Evolutionary conservation across 345 rosid species (phyloP).

Genomic region (Dipteronia dyeriana): DNA sequence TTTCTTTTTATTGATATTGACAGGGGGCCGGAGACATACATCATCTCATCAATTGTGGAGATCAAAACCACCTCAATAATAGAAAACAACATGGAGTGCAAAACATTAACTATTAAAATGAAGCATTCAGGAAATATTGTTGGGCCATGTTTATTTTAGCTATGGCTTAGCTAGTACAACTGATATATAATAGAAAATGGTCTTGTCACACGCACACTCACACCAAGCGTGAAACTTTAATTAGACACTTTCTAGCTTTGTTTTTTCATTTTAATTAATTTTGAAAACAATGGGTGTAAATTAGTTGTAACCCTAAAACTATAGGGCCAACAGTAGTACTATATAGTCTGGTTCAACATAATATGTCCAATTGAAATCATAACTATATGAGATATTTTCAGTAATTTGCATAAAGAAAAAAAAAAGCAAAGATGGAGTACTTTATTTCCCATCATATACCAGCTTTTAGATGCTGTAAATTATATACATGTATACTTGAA

Average conservation of each 20-base stretch:
- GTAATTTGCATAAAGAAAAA: constrained; percentile 4
- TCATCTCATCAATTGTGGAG: constrained; percentile 12
- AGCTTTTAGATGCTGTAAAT: background rate
- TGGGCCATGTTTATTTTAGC: constrained; percentile 1
- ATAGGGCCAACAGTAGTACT: background rate
- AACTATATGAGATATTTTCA: constrained; percentile 11
- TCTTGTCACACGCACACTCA: constrained; percentile 12
- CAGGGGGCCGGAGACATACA: constrained; percentile 4
- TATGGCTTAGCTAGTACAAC: background rate
- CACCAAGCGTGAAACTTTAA: constrained; percentile 17
- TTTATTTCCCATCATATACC: constrained; percentile 23
- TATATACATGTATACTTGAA: background rate
- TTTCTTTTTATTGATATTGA: constrained; percentile 11
- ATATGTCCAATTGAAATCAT: constrained; percentile 6
- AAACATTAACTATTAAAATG: constrained; percentile 11
- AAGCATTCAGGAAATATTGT: background rate
- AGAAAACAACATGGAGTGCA: constrained; percentile 12
- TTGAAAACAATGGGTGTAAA: background rate
- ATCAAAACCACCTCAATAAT: constrained; percentile 26
- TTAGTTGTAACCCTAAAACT: background rate
- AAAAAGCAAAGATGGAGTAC: constrained; percentile 16
- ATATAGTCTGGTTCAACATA: background rate
- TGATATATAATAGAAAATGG: constrained; percentile 1
- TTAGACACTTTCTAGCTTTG: background rate
- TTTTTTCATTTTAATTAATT: background rate